Percentiles rank a stretch among this genome's conserved stretches.
These are phyloP conservation scores for Trametes sanguinea DNA, from an alignment of 768 basidiomycete genomes.

Conservation along the genomic window DNA sequence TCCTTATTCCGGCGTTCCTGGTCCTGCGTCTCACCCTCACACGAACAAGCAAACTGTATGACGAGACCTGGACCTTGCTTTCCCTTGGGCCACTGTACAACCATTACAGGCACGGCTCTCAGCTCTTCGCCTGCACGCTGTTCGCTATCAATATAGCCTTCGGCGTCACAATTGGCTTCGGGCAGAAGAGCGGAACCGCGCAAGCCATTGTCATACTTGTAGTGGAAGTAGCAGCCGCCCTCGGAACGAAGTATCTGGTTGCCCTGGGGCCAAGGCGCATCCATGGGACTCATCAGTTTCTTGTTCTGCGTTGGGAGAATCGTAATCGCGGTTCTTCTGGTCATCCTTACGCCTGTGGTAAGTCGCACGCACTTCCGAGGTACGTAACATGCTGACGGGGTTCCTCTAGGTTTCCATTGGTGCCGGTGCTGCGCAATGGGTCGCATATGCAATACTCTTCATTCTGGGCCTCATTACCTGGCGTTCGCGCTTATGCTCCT, in stretches of 20 bases:
- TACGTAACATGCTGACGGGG: constrained; percentile 21
- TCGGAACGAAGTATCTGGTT: constrained; percentile 93
- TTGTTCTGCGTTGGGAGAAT: constrained; percentile 90
- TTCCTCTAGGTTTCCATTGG: constrained; percentile 77
- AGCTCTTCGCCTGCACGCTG: constrained; percentile 81
- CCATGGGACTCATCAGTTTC: constrained; percentile 96
- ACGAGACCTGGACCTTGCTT: constrained; percentile 90
- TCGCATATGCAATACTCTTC: constrained; percentile 89
- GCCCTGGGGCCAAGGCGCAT: constrained; percentile 95
- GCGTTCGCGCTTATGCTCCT: constrained; percentile 81
- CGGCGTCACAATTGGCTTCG: constrained; percentile 85
- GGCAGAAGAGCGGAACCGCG: constrained; percentile 86
- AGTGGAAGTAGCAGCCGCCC: constrained; percentile 82
- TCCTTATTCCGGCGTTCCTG: constrained; percentile 73
- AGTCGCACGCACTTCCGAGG: constrained; percentile 36
- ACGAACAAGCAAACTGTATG: constrained; percentile 88
- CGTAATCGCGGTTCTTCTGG: constrained; percentile 84
- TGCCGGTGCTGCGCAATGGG: constrained; percentile 81
- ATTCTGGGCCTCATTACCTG: constrained; percentile 82
- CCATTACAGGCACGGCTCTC: constrained; percentile 88
- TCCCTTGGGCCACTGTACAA: constrained; percentile 92
- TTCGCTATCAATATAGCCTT: constrained; percentile 82
- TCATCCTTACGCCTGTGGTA: constrained; percentile 89
- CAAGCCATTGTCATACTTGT: constrained; percentile 91
- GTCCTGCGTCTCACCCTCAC: constrained; percentile 79